Base-by-base conservation (phyloP, 306 rosid species). In the Rosa lucieae region DNA sequence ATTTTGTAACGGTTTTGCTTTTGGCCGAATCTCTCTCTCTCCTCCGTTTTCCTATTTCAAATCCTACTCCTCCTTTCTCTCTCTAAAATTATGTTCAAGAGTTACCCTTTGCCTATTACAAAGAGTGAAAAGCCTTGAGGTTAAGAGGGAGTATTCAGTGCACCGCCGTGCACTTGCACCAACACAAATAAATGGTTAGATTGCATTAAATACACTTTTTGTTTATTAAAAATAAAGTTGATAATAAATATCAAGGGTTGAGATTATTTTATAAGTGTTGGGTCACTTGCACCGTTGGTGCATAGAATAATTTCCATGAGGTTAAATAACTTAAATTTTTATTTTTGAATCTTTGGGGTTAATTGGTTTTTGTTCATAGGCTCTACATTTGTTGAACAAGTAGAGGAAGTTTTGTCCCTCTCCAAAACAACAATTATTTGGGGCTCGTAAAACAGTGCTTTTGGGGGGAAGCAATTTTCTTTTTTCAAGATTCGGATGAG, bases 1-100 rank as follows among this genome's bases (percentile, higher is more conserved):
- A 17, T 18, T 71, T 5, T 35, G 67, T 66, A 77, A 84, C 87
- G 79, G 82, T 75, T 29, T 79, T 72, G 35, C 73, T 69, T 59
- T 32, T 43, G 47, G 77, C 74, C 71, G 49, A 56, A 47, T 72
- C 43, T 14, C 44, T 14, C 17, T 26, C 72, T 58, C 71, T 67
- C 71, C 47, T 39, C 47, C 23, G 6, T 42, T 32, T 29, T 8
- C 0, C 15, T 23, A 42, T 70, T 18, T 62, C 29, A 74, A 23
- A 74, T 37, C 39, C 23, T 55, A 26, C 53, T 23, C 42, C 37
- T 32, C 29, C 39, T 58, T 32, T 58, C 76, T 6, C 71, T 69
- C 26, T 47, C 10, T 37, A n/a, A 1, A n/a, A 21, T 14, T 65
- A 5, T 7, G 9, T 15, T 72, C 47, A 32, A 32, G 13, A 39